Evolutionary conservation across 2,329 filamentous ascomycete genomes (phyloP), one percentile per base, ranked within the genome.

Genomic region (Sarocladium brachiariae): DNA sequence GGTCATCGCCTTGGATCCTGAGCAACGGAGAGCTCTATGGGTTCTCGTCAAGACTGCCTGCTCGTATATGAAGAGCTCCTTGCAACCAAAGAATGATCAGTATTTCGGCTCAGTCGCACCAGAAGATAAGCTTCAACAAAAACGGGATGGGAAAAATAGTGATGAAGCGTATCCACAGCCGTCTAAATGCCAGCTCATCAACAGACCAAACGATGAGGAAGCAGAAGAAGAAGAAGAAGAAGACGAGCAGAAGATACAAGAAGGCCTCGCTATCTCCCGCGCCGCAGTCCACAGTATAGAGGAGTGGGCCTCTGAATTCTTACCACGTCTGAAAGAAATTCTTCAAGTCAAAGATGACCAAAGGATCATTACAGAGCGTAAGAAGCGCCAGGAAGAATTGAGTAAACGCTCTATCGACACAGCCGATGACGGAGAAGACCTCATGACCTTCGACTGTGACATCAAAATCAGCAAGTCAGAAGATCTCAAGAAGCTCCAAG

Each of bases 261-360:
- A 65, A 48, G 61, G 65, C 1, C 51, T 61, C 11, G 55, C 59
- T 4, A 62, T 78, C 13, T 68, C 75, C 19, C 64, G 61, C 23
- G 79, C 80, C 4, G 81, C 86, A 1, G 65, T 93, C 11, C 70
- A 75, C 38, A 80, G 87, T 59, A 88, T 91, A 59, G 82, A 89
- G 55, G 78, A 82, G n/a, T 96, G 90, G 91, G 75, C 83, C 52
- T 76, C 80, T 23, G 76, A 81, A 27, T 83, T 92, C 1, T 72
- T 90, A n/a, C 69, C 75, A 16, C 79, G 84, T 39, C 73, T 95
- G 1, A 83, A 81, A 45, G 85, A 92, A 57, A 78, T 89, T 3
- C 68, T 83, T 11, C 71, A 77, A 11, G 68, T 72, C 2, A 65
- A 73, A 10, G 75, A 78, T 50, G 71, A 71, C 30, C 64, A 65